Base-by-base conservation (phyloP, 1,284 basidiomycete genomes). In the Athelia sp. region DNA sequence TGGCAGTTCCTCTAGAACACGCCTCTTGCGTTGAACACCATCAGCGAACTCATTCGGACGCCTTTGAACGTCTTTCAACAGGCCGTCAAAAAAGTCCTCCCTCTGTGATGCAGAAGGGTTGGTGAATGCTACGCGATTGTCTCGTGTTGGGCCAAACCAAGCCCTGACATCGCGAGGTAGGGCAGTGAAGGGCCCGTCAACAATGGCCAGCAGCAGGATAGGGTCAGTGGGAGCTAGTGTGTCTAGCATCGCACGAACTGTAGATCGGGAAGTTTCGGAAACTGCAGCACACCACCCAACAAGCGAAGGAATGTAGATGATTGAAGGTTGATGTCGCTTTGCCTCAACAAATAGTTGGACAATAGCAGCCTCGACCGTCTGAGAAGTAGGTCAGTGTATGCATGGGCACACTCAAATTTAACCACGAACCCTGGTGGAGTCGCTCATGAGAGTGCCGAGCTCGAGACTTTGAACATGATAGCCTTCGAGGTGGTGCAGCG, bases 301-400 rank as follows among this genome's bases (percentile, higher is more conserved):
- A 1, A 99, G 75, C 0, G 92, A 90, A 0, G 96, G 97, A 43
- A 99, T 93, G 67, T 94, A 99, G 45, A 99, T 79, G 38, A 99
- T 86, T 0, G 93, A 95, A 0, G 97, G 97, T 60, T 98, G 95
- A 64, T 98, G 93, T 24, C 97, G 84, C 65, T 98, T 98, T 0
- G 97, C 97, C 66, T 99, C 97, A 17, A 95, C 81, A 60, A 99
- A 98, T n/a, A 98, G 78, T 59, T 98, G 96, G 1, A 98, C 92
- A 50, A 98, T 86, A 2, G 90, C 86, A 1, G 96, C 90, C 69
- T 99, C 97, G 2, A 86, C 74, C 3, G 93, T 93, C 90, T 94
- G 55, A n/a, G 48, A 43, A 35, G 35, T 43, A 50, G n/a, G 50
- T 26, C 43, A 50, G 48, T 4, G 44, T 11, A 19, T 24, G n/a